Conservation (phyloP, 768 basidiomycete species). For the Exsudoporus frostii region DNA sequence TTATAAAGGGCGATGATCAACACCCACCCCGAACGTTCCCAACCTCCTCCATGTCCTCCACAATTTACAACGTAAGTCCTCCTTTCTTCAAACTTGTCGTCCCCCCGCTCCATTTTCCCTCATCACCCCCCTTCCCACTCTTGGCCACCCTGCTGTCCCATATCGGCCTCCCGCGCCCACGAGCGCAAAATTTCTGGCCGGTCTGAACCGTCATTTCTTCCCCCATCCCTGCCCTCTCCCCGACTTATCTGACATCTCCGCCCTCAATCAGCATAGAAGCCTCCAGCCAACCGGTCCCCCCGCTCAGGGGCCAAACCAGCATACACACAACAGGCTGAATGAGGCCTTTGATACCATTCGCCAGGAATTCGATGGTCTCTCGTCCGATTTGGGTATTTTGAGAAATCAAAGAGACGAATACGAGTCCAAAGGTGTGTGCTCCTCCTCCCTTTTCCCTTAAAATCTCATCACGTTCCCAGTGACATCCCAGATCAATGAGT, state of each 20-base stretch:
- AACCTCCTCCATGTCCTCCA: constrained; percentile 37
- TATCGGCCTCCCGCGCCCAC: constrained; percentile 1
- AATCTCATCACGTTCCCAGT: constrained; percentile 42
- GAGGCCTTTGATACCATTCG: constrained; percentile 81
- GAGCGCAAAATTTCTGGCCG: constrained; percentile 26
- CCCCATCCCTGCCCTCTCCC: background rate
- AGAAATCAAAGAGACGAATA: constrained; percentile 85
- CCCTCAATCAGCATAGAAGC: constrained; percentile 43
- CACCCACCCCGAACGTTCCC: constrained; percentile 37
- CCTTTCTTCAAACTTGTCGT: background rate
- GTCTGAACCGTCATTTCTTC: constrained; percentile 1
- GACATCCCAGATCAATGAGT: constrained; percentile 80
- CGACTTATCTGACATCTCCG: constrained; percentile 15
- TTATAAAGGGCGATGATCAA: constrained; percentile 41
- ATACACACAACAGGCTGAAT: constrained; percentile 49
- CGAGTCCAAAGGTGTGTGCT: constrained; percentile 70
- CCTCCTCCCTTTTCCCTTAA: background rate
- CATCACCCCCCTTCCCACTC: background rate
- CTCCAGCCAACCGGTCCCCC: constrained; percentile 52
- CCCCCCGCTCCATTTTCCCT: background rate
- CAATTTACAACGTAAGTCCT: constrained; percentile 37
- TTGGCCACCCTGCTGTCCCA: background rate
- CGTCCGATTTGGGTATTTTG: constrained; percentile 61
- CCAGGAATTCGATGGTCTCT: constrained; percentile 78
- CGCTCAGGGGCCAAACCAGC: constrained; percentile 40